These are phyloP conservation scores for Nakazawaea ernobii DNA, from an alignment of 805 yeast species.

Conservation along the genomic window DNA sequence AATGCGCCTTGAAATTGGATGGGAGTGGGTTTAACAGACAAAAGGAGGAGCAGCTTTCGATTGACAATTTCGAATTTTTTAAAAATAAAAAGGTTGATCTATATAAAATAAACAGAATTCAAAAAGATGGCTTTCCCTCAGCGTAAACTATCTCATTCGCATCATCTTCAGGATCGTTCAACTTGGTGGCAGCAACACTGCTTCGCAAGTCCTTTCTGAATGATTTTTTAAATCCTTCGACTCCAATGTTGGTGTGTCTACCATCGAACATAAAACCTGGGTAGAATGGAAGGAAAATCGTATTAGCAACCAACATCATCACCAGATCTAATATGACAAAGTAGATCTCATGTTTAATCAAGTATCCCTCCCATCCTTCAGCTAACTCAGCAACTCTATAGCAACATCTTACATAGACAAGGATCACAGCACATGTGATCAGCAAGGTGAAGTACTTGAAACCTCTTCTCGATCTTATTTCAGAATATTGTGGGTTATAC, in stretches of 20 bases:
- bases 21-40: neutral
- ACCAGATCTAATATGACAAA: constrained; percentile 57
- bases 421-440: constrained; percentile 40
- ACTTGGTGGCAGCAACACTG: neutral
- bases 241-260: constrained; percentile 16
- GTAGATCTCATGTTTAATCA: constrained; percentile 56
- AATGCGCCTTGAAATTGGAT: no score
- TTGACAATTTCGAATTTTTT: no score
- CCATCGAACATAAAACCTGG: constrained; percentile 56
- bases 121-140: no score
- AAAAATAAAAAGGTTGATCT: no score
- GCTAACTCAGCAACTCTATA: constrained; percentile 70
- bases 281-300: constrained; percentile 46
- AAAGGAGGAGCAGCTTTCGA: neutral
- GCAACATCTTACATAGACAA: constrained; percentile 60
- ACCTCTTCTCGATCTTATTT: constrained; percentile 27
- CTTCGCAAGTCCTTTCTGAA: neutral
- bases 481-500: constrained; percentile 30
- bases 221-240: constrained; percentile 2
- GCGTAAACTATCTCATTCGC: no score
- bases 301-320: constrained; percentile 48
- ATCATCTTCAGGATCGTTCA: neutral
- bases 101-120: no score
- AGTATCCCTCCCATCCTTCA: constrained; percentile 65
- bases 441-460: constrained; percentile 41